phyloP scores from a whole-genome alignment of 345 rosid genomes.

The Euclidium syriacum region DNA sequence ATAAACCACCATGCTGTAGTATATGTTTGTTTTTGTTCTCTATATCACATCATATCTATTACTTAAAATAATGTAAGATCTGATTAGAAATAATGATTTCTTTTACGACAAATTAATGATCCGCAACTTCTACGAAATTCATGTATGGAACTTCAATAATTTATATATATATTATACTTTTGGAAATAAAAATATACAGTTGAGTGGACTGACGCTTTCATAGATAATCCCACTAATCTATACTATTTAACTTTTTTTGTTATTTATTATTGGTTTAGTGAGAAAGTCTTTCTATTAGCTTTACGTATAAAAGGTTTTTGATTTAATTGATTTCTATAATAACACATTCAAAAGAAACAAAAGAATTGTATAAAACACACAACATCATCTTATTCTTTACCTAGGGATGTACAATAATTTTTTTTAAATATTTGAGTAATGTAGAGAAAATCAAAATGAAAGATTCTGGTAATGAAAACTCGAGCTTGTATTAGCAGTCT shows the following conservation, averaged over 20 bases:
- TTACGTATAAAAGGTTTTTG: constrained; percentile 2
- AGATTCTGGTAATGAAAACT: constrained; percentile 2
- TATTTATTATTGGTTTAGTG: neutral
- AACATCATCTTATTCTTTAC: neutral
- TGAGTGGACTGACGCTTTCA: neutral
- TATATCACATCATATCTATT: neutral
- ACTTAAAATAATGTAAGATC: no score
- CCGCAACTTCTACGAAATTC: no score
- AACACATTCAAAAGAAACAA: no score
- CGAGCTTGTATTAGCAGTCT: neutral
- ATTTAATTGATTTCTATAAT: no score
- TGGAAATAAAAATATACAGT: neutral
- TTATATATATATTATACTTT: no score
- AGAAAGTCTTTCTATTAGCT: neutral
- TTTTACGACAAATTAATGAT: neutral
- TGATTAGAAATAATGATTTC: neutral
- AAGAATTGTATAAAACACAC: no score
- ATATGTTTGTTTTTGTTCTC: neutral
- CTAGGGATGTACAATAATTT: constrained; percentile 28
- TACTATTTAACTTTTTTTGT: no score
- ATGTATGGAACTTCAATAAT: neutral
- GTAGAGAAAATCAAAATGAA: neutral
- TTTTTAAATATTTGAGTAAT: neutral
- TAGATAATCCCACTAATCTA: no score
- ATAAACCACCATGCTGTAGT: constrained; percentile 6